Percentiles rank a stretch among this genome's conserved stretches.
These are phyloP conservation scores for Aciculosporium take DNA, from an alignment of 2,329 filamentous ascomycete genomes.

Conservation along the genomic window DNA sequence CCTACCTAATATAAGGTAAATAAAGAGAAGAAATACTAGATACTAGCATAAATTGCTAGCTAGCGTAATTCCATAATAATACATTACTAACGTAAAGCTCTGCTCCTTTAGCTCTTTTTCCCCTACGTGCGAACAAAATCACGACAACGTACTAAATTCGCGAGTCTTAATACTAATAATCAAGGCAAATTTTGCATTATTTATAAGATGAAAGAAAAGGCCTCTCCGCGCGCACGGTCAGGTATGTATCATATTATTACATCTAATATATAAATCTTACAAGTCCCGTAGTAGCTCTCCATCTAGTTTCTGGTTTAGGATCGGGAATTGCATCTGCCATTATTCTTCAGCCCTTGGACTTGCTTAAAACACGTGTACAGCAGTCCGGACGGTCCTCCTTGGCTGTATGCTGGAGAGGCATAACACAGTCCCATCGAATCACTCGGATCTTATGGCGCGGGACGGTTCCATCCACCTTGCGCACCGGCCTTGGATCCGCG, in stretches of 20 bases:
- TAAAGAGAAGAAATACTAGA: too few relatives aligned
- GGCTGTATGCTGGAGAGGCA: constrained; percentile 14
- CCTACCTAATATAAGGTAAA: too few relatives aligned
- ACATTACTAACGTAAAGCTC: too few relatives aligned
- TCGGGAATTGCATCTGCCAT: constrained; percentile 82
- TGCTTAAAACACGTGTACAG: constrained; percentile 92
- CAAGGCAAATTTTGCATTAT: not conserved
- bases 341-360: constrained; percentile 84
- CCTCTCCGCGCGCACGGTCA: constrained; percentile 7
- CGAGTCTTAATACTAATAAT: too few relatives aligned
- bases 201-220: constrained; percentile 7
- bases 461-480: constrained; percentile 79
- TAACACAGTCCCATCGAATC: constrained; percentile 42
- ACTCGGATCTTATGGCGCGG: constrained; percentile 78
- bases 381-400: constrained; percentile 65
- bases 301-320: constrained; percentile 76
- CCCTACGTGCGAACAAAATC: too few relatives aligned
- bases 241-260: constrained; percentile 5
- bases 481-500: constrained; percentile 83
- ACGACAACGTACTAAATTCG: too few relatives aligned
- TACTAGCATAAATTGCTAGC: too few relatives aligned
- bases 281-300: constrained; percentile 64
- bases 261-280: too few relatives aligned
- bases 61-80: too few relatives aligned
- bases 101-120: too few relatives aligned